Base-by-base conservation (phyloP, 2,329 filamentous ascomycete genomes). In the Monilinia laxa region DNA sequence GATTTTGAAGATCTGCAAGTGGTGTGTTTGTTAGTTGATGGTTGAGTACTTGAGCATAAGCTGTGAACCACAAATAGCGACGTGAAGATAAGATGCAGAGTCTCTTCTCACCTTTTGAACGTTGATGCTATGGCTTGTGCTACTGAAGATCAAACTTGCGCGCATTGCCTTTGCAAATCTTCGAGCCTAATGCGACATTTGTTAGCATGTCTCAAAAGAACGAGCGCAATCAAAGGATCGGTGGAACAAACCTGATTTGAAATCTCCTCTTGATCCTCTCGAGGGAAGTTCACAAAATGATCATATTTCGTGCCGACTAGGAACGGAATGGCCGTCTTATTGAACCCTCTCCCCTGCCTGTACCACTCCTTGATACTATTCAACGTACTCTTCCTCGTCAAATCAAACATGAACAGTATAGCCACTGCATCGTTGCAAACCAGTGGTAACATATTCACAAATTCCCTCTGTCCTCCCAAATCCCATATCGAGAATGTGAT, bases 281-380 rank as follows among this genome's bases (percentile, higher is more conserved):
- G 86, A 0, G 95, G 93, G 76, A 99, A 97, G 80, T 98, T 99
- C 79, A 99, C 94, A 81, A 99, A 99, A 77, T 98, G 95, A 76
- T 99, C 95, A 78, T 98, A 99, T 79, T 99, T 99, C 47, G 95
- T 99, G 68, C 95, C 95, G 23, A 99, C 92, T 31, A 99, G 80
- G 76, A 99, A 97, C 0, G 95, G 95, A 72, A 99, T 99, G n/a
- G 95, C 95, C 18, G 95, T 99, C 84, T 99, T 99, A 84, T 99
- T 99, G 84, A 99, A 99, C 31, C 95, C 95, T 71, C 95, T 87
- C 58, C 95, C 95, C 80, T 99, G 95, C 65, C 95, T 87, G 78
- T 99, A 99, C 95, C 95, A 99, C 78, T 99, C 95, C 82, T 99
- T 99, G 83, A 99, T 98, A 75, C 92, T 97, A 81, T 99, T 99